A percentile compares a stretch with the other conserved stretches of the same genome.
phyloP scores from a whole-genome alignment of 1,139 yeast genomes.

The Pichia sp. region DNA sequence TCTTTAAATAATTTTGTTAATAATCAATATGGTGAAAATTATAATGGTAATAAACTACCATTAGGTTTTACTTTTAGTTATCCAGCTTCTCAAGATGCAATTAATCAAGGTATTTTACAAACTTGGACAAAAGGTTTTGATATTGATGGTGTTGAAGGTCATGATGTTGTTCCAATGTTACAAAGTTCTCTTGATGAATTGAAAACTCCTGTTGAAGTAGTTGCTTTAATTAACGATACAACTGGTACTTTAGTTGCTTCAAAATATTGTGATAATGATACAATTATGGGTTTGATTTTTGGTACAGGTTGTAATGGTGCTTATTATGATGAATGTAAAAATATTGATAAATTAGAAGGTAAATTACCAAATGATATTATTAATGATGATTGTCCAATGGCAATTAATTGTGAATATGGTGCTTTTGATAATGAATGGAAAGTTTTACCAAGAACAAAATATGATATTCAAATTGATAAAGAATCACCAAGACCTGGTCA shows the following conservation, averaged over 20 bases:
- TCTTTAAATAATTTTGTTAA: conserved; percentile 60
- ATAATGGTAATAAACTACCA: conserved; percentile 44
- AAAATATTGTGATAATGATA: conserved; percentile 78
- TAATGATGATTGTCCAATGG: conserved; percentile 61
- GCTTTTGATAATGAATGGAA: conserved; percentile 89
- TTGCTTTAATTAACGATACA: conserved; percentile 93
- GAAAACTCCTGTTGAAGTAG: conserved; percentile 73
- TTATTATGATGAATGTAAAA: conserved; percentile 70
- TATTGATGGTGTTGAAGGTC: conserved; percentile 87
- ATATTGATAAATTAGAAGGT: conserved; percentile 82
- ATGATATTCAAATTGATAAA: conserved; percentile 71
- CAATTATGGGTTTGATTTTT: conserved; percentile 91
- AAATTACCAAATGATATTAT: conserved; percentile 56
- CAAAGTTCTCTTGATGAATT: conserved; percentile 62
- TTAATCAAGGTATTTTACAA: conserved; percentile 81
- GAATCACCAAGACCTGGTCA: conserved; percentile 96
- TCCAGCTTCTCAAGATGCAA: conserved; percentile 81
- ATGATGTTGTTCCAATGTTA: conserved; percentile 88
- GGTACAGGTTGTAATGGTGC: conserved; percentile 99
- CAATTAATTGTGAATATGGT: conserved; percentile 97
- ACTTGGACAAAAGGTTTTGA: conserved; percentile 99
- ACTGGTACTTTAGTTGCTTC: conserved; percentile 97
- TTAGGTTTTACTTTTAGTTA: conserved; percentile 94
- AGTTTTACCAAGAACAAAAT: conserved; percentile 83
- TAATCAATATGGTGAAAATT: conserved; percentile 42